phyloP scores from a whole-genome alignment of 2,329 filamentous ascomycete species.

The Fusarium udum region DNA sequence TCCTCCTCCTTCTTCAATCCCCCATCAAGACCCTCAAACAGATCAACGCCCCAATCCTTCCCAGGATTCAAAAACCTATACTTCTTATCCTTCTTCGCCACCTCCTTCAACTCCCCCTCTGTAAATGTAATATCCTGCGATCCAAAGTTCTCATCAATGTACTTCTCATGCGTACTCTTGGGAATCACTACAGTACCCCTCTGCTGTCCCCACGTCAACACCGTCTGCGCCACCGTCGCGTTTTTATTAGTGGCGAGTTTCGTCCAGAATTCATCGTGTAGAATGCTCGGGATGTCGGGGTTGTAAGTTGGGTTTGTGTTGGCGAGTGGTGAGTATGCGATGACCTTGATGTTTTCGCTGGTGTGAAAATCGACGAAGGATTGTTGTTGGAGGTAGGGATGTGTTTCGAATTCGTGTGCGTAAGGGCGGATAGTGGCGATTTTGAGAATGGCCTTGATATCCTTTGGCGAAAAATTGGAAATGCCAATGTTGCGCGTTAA shows the following conservation, averaged over 20 bases:
- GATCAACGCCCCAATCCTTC: slow-evolving; percentile 50
- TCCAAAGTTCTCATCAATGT: slow-evolving; percentile 34
- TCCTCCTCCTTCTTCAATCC: slow-evolving; percentile 37
- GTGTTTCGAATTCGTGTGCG: slow-evolving; percentile 58
- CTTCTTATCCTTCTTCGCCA: slow-evolving; percentile 44
- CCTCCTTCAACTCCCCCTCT: slow-evolving; percentile 46
- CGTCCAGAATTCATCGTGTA: slow-evolving; percentile 32
- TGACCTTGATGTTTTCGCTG: slow-evolving; percentile 43
- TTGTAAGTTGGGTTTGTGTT: slow-evolving; percentile 37
- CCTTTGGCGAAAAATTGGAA: slow-evolving; percentile 64
- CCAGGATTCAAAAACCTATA: slow-evolving; percentile 51
- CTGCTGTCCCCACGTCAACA: slow-evolving; percentile 38
- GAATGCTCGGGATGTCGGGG: slow-evolving; percentile 30
- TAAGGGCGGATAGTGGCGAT: slow-evolving; percentile 44
- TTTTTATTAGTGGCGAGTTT: slow-evolving; percentile 30
- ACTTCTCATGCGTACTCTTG: slow-evolving; percentile 31
- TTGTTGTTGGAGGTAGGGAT: slow-evolving; percentile 64
- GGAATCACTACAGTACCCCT: slow-evolving; percentile 34
- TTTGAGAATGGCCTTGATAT: slow-evolving; percentile 56
- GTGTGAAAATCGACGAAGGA: slow-evolving; percentile 41
- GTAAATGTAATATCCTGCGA: slow-evolving; percentile 29
- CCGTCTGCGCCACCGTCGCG: slow-evolving; percentile 34
- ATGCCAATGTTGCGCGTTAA: slow-evolving; percentile 56
- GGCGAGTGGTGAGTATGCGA: slow-evolving; percentile 37
- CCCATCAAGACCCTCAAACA: slow-evolving; percentile 53